Evolutionary conservation across 306 rosid species (phyloP).

Genomic region (Lablab purpureus): DNA sequence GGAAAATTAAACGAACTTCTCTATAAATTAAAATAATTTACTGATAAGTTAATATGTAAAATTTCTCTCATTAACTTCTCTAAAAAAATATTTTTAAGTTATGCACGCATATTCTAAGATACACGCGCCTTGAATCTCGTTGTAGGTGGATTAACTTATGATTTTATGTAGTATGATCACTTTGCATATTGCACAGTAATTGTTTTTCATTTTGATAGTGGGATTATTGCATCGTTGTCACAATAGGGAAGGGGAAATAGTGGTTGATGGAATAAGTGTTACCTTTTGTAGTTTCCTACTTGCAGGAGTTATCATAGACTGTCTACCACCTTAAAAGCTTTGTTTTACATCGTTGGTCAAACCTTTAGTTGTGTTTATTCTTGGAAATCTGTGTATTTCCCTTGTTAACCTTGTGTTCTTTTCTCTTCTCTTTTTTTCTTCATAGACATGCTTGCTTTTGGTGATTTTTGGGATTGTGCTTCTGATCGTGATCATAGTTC

Average conservation of each 20-base stretch:
- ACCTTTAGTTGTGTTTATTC: too few relatives aligned
- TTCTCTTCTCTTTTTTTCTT: neutral
- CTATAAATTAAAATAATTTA: too few relatives aligned
- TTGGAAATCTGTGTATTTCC: constrained; percentile 14
- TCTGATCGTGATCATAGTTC: constrained; percentile 87
- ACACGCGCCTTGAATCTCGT: neutral
- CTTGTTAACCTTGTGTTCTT: constrained; percentile 17
- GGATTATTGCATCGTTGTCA: neutral
- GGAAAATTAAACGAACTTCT: neutral
- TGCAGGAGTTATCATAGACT: neutral
- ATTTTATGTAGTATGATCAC: neutral
- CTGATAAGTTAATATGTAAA: neutral
- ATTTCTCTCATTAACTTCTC: neutral
- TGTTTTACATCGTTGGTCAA: neutral
- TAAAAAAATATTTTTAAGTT: too few relatives aligned
- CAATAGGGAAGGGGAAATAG: neutral
- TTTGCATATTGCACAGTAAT: neutral
- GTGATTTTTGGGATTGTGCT: constrained; percentile 97
- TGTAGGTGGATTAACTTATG: constrained; percentile 2
- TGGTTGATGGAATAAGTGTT: neutral
- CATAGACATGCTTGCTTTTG: constrained; percentile 88
- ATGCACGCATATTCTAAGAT: neutral
- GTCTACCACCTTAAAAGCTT: constrained; percentile 10
- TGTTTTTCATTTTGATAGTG: neutral
- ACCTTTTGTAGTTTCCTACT: constrained; percentile 25